These are phyloP conservation scores for Gamsiella multidivaricata DNA, from an alignment of 192 early-diverging fungal genomes.

Conservation along the genomic window DNA sequence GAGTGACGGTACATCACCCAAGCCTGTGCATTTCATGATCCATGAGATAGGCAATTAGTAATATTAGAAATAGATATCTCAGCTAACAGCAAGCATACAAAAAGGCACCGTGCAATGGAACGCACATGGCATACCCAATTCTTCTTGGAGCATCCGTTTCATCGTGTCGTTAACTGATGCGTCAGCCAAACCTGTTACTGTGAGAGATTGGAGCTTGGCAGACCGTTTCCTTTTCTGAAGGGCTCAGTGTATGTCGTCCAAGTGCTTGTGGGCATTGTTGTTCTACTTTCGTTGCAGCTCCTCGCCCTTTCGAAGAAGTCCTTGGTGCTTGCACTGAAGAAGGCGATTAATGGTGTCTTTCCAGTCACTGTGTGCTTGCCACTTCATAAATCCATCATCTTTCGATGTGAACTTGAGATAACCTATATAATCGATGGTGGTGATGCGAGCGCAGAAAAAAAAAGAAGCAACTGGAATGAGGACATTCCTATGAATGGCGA, in stretches of 20 bases:
- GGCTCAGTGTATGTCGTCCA: conserved; percentile 25
- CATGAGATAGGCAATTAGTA: conserved; percentile 1
- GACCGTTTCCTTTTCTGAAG: conserved; percentile 23
- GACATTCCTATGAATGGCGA: too few species aligned
- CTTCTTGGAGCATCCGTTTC: conserved; percentile 34
- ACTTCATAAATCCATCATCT: conserved; percentile 18
- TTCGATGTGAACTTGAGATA: conserved; percentile 32
- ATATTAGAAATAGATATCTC: not conserved
- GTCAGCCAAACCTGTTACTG: conserved; percentile 14
- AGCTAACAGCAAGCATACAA: not conserved
- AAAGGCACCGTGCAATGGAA: not conserved
- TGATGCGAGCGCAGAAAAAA: conserved; percentile 1
- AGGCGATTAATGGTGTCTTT: conserved; percentile 30
- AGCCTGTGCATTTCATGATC: not conserved
- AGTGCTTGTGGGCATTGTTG: conserved; percentile 14
- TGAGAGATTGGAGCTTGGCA: conserved; percentile 21
- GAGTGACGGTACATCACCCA: not conserved
- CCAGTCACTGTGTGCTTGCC: conserved; percentile 35
- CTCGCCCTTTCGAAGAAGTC: conserved; percentile 27
- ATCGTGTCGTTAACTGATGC: conserved; percentile 20
- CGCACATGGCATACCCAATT: conserved; percentile 6
- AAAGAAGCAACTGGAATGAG: too few species aligned
- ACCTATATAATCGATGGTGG: conserved; percentile 10
- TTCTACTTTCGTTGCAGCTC: conserved; percentile 26
- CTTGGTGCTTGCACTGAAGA: conserved; percentile 20